Evolutionary conservation across 768 basidiomycete genomes (phyloP).

Genomic region (Lactifluus piperatus): DNA sequence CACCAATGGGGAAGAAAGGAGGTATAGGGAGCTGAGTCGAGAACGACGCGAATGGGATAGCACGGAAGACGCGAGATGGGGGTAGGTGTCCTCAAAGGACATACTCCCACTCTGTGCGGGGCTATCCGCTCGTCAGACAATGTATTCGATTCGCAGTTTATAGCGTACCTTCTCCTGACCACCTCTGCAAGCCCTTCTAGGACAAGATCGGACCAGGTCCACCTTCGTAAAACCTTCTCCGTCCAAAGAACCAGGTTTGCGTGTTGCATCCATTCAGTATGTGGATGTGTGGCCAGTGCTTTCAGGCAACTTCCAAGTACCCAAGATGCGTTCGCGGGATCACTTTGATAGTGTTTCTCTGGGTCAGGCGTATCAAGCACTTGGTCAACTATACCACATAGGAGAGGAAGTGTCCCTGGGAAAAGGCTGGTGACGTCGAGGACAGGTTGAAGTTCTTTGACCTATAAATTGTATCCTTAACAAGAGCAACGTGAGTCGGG

Average conservation of each 20-base stretch:
- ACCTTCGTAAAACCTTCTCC: conserved; percentile 35
- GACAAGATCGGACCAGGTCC: conserved; percentile 50
- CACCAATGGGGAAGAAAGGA: conserved; percentile 49
- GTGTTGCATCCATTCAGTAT: conserved; percentile 37
- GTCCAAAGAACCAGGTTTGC: conserved; percentile 47
- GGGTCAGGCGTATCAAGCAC: conserved; percentile 29
- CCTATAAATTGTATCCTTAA: conserved; percentile 26
- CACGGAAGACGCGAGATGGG: conserved; percentile 42
- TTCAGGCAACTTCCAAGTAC: conserved; percentile 53
- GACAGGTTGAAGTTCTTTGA: conserved; percentile 44
- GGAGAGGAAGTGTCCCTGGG: conserved; percentile 33
- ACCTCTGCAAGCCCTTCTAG: conserved; percentile 47
- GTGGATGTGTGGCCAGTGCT: conserved; percentile 37
- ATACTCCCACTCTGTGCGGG: conserved; percentile 2
- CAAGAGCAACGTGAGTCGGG: background rate
- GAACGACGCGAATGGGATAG: conserved; percentile 64
- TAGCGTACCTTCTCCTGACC: conserved; percentile 36
- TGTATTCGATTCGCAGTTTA: background rate
- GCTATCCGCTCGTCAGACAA: conserved; percentile 16
- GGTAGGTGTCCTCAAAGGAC: conserved; percentile 43
- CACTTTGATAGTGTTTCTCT: conserved; percentile 25
- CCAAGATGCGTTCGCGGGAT: conserved; percentile 40
- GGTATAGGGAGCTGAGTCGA: conserved; percentile 54
- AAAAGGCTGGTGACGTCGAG: conserved; percentile 46
- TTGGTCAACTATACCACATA: conserved; percentile 39